phyloP scores from a whole-genome alignment of 1,284 basidiomycete genomes.

The Cutaneotrichosporon spelunceum region DNA sequence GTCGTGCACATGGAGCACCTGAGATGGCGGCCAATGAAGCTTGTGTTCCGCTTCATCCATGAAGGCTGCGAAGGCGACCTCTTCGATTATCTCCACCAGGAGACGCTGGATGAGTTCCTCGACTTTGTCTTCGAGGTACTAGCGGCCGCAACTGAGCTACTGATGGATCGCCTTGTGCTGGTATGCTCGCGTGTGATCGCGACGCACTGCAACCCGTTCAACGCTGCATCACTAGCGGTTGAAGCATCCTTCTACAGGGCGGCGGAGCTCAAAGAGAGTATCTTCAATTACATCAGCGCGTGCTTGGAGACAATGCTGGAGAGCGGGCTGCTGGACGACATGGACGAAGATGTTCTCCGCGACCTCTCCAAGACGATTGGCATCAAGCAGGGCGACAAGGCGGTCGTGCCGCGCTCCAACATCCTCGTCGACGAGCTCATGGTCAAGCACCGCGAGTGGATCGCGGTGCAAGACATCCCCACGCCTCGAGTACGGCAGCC shows the following conservation, averaged over 20 bases:
- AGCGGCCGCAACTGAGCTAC: conserved; percentile 83
- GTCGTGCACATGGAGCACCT: conserved; percentile 70
- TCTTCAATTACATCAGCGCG: conserved; percentile 76
- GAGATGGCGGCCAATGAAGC: conserved; percentile 69
- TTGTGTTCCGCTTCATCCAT: conserved; percentile 75
- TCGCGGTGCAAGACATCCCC: conserved; percentile 77
- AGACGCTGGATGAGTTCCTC: conserved; percentile 70
- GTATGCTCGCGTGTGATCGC: conserved; percentile 76
- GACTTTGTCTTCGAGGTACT: conserved; percentile 87
- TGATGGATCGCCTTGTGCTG: conserved; percentile 78
- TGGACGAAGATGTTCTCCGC: conserved; percentile 65
- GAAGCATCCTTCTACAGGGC: conserved; percentile 81
- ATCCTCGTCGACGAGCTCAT: conserved; percentile 61
- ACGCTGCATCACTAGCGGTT: conserved; percentile 74
- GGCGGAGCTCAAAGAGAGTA: conserved; percentile 63
- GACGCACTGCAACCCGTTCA: conserved; percentile 67
- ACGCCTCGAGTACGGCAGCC: conserved; percentile 58
- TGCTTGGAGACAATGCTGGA: conserved; percentile 90
- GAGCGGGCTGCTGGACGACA: conserved; percentile 67
- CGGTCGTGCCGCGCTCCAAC: conserved; percentile 64
- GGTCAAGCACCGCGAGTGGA: conserved; percentile 69
- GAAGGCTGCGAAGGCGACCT: conserved; percentile 69
- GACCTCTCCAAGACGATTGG: conserved; percentile 65
- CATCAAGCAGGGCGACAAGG: conserved; percentile 63
- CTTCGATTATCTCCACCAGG: conserved; percentile 68